Evolutionary conservation across 495 filamentous ascomycete species (phyloP).

Genomic region (Penicillium paradoxum): DNA sequence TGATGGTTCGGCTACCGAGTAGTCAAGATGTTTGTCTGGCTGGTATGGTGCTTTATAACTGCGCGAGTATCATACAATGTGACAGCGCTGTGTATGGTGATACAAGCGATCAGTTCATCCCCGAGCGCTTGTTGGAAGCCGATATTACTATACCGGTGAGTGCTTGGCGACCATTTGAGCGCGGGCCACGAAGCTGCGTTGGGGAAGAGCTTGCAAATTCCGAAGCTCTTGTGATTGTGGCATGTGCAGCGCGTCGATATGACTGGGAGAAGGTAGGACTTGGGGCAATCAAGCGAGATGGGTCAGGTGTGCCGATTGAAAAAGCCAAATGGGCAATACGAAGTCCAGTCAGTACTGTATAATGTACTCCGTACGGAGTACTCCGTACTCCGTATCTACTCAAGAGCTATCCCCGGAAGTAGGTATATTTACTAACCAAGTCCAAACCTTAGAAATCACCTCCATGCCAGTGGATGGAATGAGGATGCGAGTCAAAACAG

Average conservation of each 20-base stretch:
- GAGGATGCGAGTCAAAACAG: constrained; percentile 14
- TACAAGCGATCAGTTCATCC: constrained; percentile 12
- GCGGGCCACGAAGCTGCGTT: constrained; percentile 46
- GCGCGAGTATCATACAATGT: constrained; percentile 18
- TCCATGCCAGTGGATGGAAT: constrained; percentile 21
- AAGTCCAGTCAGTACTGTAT: constrained; percentile 38
- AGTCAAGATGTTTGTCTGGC: background rate
- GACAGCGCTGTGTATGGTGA: constrained; percentile 17
- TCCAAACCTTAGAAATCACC: constrained; percentile 14
- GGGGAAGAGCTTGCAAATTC: constrained; percentile 45
- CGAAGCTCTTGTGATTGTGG: constrained; percentile 39
- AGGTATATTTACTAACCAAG: background rate
- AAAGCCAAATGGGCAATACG: constrained; percentile 37
- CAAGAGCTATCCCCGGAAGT: background rate
- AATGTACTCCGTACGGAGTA: no score
- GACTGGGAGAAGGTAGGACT: constrained; percentile 29
- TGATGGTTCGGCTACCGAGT: constrained; percentile 17
- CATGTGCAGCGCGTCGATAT: constrained; percentile 33
- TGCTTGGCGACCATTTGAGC: constrained; percentile 44
- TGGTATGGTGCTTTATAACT: constrained; percentile 21
- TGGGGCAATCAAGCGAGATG: constrained; percentile 28
- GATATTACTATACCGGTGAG: constrained; percentile 17
- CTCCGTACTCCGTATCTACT: background rate
- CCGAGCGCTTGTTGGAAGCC: constrained; percentile 23
- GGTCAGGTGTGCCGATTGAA: constrained; percentile 17